Evolutionary conservation across 345 rosid genomes (phyloP).

Genomic region (Eucalyptus cloeziana): DNA sequence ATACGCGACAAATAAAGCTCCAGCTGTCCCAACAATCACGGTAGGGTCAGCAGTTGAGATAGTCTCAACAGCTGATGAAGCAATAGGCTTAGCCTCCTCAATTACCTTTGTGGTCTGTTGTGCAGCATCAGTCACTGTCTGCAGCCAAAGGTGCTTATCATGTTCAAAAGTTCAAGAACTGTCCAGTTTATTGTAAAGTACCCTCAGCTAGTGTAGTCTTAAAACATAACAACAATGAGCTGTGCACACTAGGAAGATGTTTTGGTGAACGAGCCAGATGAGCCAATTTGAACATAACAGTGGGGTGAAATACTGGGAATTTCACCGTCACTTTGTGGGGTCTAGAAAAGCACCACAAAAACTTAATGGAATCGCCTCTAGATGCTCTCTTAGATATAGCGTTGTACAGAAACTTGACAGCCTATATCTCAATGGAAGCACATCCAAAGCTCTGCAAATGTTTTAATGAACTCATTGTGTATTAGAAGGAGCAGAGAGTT

Average conservation of each 20-base stretch:
- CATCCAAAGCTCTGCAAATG: neutral
- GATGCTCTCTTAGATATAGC: neutral
- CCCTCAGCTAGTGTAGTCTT: neutral
- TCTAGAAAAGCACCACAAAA: neutral
- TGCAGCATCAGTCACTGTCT: slow-evolving; percentile 79
- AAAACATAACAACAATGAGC: neutral
- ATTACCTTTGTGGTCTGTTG: slow-evolving; percentile 55
- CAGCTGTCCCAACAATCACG: slow-evolving; percentile 60
- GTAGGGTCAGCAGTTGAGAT: slow-evolving; percentile 66
- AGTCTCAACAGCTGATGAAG: slow-evolving; percentile 65
- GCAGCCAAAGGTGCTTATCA: neutral
- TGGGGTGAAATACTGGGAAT: neutral
- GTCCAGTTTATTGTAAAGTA: neutral
- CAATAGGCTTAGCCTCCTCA: slow-evolving; percentile 71
- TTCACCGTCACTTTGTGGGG: neutral
- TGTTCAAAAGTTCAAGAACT: neutral
- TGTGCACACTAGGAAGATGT: neutral
- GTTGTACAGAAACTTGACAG: neutral
- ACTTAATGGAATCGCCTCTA: neutral
- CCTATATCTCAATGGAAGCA: neutral
- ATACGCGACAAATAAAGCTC: slow-evolving; percentile 52
- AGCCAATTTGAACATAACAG: neutral
- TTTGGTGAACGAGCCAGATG: neutral
- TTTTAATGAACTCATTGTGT: neutral
- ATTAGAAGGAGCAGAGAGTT: neutral